Evolutionary conservation across 257 asterid species (phyloP), one percentile per base, ranked within the genome.

Genomic region (Osmanthus fragrans): DNA sequence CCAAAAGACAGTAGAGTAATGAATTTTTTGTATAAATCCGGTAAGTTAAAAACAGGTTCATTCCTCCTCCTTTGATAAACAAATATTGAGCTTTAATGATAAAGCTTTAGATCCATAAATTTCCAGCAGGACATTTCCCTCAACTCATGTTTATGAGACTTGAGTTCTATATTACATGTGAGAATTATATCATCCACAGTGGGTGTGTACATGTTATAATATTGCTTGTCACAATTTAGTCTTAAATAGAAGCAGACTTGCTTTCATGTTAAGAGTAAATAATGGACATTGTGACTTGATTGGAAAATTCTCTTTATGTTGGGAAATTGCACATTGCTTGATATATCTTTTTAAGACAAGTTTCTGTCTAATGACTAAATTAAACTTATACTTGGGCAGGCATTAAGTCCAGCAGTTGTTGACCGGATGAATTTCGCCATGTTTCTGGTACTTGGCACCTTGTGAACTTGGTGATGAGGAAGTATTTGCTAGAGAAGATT

Each of bases 341-440:
- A 9, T 5, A 21, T 32, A 32, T 34, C 34, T 64, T 64, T 71
- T n/a, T 13, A 0, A 15, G 25, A 9, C n/a, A 73, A 13, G 37
- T 21, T 15, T 54, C 63, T 47, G 36, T 37, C 32, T 51, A 37
- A 45, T 21, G 80, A 75, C 56, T 67, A 29, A 19, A 37, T 10
- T 42, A 49, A 79, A 29, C 4, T 37, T 63, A 63, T 21, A 25
- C 73, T 75, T 71, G 23, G 39, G 83, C 97, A 93, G 98, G 95
- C 69, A 23, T 82, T 85, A 76, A 82, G 75, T 82, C 74, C 79
- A 7, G 86, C 87, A 72, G 74, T 85, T 72, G 78, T 88, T 72
- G 97, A 90, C 84, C 93, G 97, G 99, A 79, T 92, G 90, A 92
- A 89, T 82, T 93, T 96, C 70, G 80, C 82, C 2, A 91, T 93